Percentiles rank a stretch among this genome's conserved stretches.
These are phyloP conservation scores for Colletotrichum sp. DNA, from an alignment of 2,329 filamentous ascomycete genomes.

Conservation along the genomic window DNA sequence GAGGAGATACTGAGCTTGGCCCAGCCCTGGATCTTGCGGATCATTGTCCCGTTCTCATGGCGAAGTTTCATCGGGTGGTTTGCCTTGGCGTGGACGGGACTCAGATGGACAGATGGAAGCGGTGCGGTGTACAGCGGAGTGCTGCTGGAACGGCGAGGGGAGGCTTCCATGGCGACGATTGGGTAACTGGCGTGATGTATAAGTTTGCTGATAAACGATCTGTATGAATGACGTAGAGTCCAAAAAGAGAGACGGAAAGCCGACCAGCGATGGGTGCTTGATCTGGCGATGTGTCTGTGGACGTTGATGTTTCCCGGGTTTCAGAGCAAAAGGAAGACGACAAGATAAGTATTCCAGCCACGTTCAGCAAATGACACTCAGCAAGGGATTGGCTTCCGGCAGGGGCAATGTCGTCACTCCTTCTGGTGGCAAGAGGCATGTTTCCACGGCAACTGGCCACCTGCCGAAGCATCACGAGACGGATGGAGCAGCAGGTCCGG, in stretches of 20 bases:
- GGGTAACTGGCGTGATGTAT: neutral
- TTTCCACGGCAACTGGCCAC: neutral
- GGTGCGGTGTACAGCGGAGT: neutral
- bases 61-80: neutral
- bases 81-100: neutral
- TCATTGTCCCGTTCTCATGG: neutral
- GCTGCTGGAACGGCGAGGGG: neutral
- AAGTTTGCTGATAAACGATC: neutral
- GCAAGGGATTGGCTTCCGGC: neutral
- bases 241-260: constrained; percentile 10
- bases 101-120: neutral
- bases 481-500: neutral
- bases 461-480: neutral
- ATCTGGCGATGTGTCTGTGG: neutral
- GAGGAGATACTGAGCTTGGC: neutral
- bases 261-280: neutral
- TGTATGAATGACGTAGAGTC: neutral
- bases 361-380: neutral
- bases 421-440: neutral
- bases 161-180: neutral
- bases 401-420: neutral
- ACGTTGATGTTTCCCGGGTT: neutral
- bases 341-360: neutral
- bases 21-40: neutral
- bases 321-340: neutral